phyloP scores from a whole-genome alignment of 2,329 filamentous ascomycete species.

The Hypoxylon sp. region DNA sequence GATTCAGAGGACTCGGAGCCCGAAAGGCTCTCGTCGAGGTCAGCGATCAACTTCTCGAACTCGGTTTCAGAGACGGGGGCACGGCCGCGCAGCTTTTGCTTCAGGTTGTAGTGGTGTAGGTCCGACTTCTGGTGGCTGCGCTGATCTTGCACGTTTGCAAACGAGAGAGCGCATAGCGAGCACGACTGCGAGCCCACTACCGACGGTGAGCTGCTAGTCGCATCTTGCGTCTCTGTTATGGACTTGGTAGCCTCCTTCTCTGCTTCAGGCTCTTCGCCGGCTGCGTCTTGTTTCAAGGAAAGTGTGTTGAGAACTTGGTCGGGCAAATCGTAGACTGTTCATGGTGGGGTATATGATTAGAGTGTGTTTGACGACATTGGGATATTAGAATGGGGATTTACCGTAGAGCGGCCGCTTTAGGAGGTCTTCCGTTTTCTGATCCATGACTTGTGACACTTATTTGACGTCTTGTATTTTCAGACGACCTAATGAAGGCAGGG shows the following conservation, averaged over 20 bases:
- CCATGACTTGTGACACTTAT: slow-evolving; percentile 48
- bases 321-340: slow-evolving; percentile 84
- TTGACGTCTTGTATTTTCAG: not conserved
- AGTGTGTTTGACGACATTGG: slow-evolving; percentile 15
- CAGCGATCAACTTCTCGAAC: slow-evolving; percentile 87
- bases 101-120: slow-evolving; percentile 93
- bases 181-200: slow-evolving; percentile 80
- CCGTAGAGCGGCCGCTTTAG: slow-evolving; percentile 66
- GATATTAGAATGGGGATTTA: slow-evolving; percentile 44
- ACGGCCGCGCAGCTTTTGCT: slow-evolving; percentile 84
- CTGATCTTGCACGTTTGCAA: slow-evolving; percentile 82
- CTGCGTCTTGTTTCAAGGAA: slow-evolving; percentile 65
- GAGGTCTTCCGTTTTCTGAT: slow-evolving; percentile 61
- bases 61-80: slow-evolving; percentile 81
- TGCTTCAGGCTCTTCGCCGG: slow-evolving; percentile 51
- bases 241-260: slow-evolving; percentile 40
- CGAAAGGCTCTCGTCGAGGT: slow-evolving; percentile 91
- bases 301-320: slow-evolving; percentile 78
- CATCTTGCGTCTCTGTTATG: slow-evolving; percentile 44
- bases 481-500: not conserved
- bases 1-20: slow-evolving; percentile 83
- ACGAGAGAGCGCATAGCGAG: slow-evolving; percentile 80
- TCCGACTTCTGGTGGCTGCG: slow-evolving; percentile 89
- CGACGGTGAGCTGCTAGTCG: slow-evolving; percentile 41
- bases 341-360: slow-evolving; percentile 44